Base-by-base conservation (phyloP, 2,329 filamentous ascomycete species). In the Alternaria arbusti region DNA sequence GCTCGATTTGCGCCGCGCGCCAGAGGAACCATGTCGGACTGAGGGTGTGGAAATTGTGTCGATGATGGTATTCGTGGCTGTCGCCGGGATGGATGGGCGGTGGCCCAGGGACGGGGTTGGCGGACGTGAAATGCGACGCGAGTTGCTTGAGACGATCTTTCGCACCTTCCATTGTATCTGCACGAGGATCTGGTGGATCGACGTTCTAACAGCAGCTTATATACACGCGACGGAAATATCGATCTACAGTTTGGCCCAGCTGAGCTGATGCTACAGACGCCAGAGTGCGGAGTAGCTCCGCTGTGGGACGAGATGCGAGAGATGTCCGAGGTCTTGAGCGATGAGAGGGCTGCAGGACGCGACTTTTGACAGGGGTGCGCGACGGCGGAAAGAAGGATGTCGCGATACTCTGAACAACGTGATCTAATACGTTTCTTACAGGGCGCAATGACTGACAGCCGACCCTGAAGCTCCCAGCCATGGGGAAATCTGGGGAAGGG, bases 11-110 rank as follows among this genome's bases (percentile, higher is more conserved):
- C 7, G 94, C 94, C 17, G 95, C 94, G 57, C 95, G 90, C 69
- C 92, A 91, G 22, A 97, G 84, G 78, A 97, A 97, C 79, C 89
- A 90, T 3, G 94, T 97, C 0, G 95, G 95, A 2, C 93, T 94
- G 28, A 98, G 88, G 15, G 90, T 88, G 80, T 95, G 91, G 73
- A 91, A 86, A 79, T 93, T 88, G 74, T 83, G 84, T 62, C 72
- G 79, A 68, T 83, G 84, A 64, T 84, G 81, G 60, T 79, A 80
- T 49, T 78, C 74, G 68, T 79, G 76, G 52, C 74, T 78, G 56
- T 79, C 75, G 32, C 74, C 73, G 3, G 71, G 67, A 12, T 74
- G 76, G 70, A 80, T 77, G 74, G 83, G 78, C 68, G 82, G 54
- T 22, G 71, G 65, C 7, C 69, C 75, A 8, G 75, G 73, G 17